phyloP scores from a whole-genome alignment of 768 basidiomycete species.

The Tricholoma sp. region DNA sequence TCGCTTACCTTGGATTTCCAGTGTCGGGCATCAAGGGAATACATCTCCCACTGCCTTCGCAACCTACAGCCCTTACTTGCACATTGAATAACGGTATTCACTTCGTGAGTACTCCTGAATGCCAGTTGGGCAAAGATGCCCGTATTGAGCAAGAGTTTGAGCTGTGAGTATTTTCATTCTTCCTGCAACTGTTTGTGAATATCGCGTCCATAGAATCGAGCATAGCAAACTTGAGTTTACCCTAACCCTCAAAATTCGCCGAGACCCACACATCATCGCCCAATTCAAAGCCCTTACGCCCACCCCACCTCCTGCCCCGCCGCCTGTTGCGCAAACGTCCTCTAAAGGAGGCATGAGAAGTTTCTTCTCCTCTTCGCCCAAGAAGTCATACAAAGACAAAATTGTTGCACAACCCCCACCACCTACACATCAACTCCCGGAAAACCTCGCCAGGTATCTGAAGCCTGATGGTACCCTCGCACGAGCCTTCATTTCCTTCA shows the following conservation, averaged over 20 bases:
- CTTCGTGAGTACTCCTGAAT: constrained; percentile 87
- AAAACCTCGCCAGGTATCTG: constrained; percentile 79
- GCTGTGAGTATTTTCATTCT: constrained; percentile 47
- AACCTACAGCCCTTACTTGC: constrained; percentile 71
- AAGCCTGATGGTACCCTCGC: constrained; percentile 86
- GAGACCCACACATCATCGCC: constrained; percentile 77
- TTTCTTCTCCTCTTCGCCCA: constrained; percentile 74
- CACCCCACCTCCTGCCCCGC: constrained; percentile 30
- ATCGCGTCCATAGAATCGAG: constrained; percentile 49
- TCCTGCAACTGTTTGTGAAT: not conserved
- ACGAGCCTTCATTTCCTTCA: constrained; percentile 84
- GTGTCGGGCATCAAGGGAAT: constrained; percentile 75
- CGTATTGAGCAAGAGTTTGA: constrained; percentile 88
- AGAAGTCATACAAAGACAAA: constrained; percentile 52
- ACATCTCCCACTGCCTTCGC: constrained; percentile 71
- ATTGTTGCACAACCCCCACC: constrained; percentile 32
- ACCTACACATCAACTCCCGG: constrained; percentile 45
- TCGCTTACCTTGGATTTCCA: constrained; percentile 26
- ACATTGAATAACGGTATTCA: constrained; percentile 97
- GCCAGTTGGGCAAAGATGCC: constrained; percentile 49
- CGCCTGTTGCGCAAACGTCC: constrained; percentile 41
- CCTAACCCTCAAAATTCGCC: constrained; percentile 79
- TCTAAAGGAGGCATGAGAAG: constrained; percentile 65
- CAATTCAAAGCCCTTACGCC: constrained; percentile 66
- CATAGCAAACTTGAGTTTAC: constrained; percentile 96